A percentile compares a stretch with the other conserved stretches of the same genome.
phyloP scores from a whole-genome alignment of 129 eudicot species.

The Kitagawia praeruptora region DNA sequence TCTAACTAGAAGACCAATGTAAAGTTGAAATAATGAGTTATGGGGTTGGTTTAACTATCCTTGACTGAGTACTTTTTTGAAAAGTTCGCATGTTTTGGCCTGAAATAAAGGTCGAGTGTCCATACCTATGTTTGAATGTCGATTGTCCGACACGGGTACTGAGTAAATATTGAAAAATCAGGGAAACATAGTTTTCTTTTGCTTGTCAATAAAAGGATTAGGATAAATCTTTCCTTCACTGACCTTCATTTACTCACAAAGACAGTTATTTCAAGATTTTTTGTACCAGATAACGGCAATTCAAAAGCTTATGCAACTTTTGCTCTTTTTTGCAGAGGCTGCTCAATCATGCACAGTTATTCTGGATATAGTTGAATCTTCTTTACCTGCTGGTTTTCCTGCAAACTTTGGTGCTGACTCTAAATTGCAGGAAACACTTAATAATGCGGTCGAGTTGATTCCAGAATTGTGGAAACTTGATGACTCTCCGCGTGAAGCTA shows the following conservation, averaged over 20 bases:
- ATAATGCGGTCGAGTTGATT: slow-evolving; percentile 79
- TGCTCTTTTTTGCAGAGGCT: slow-evolving; percentile 67
- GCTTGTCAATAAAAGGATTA: neutral
- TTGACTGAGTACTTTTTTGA: neutral
- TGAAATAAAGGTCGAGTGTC: neutral
- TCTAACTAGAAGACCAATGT: neutral
- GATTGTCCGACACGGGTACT: neutral
- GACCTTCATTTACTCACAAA: neutral
- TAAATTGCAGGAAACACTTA: slow-evolving; percentile 88
- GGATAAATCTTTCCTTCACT: neutral
- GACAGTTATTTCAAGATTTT: neutral
- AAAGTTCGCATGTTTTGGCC: neutral
- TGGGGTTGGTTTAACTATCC: neutral
- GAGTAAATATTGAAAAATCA: neutral
- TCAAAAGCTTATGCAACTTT: slow-evolving; percentile 20
- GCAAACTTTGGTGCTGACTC: slow-evolving; percentile 67
- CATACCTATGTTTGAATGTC: neutral
- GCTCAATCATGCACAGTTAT: slow-evolving; percentile 87
- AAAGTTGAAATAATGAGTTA: neutral
- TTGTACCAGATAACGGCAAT: neutral
- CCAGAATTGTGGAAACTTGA: slow-evolving; percentile 82
- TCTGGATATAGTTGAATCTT: slow-evolving; percentile 86
- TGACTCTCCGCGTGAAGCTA: slow-evolving; percentile 67
- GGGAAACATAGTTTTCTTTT: neutral
- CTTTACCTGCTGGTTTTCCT: slow-evolving; percentile 88